phyloP scores from a whole-genome alignment of 129 eudicot genomes.

The Centaurea solstitialis region DNA sequence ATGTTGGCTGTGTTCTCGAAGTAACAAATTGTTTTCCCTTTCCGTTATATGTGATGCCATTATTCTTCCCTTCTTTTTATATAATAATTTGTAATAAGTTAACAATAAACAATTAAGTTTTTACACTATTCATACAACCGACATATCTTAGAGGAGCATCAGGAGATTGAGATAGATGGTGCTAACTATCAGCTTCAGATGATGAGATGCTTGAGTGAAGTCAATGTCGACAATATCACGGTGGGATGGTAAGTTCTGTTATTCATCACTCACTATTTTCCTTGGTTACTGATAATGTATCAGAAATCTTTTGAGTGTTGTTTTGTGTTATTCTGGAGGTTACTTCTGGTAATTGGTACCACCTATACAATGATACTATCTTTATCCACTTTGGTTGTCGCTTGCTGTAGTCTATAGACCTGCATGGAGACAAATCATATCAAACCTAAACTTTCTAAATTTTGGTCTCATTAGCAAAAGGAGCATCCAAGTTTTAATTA shows the following conservation, averaged over 20 bases:
- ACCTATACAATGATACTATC: too few relatives aligned
- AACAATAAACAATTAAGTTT: too few relatives aligned
- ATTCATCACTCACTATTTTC: neutral
- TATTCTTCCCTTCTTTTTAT: neutral
- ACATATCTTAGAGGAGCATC: conserved; percentile 87
- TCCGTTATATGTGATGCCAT: neutral
- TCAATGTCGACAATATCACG: conserved; percentile 95
- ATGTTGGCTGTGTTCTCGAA: conserved; percentile 98
- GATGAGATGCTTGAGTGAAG: conserved; percentile 99
- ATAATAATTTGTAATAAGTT: too few relatives aligned
- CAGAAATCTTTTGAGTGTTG: neutral
- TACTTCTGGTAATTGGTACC: too few relatives aligned
- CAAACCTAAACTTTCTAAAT: too few relatives aligned
- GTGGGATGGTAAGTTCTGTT: conserved; percentile 81
- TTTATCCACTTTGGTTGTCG: too few relatives aligned
- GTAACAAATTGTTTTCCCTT: conserved; percentile 88
- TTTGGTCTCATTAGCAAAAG: neutral
- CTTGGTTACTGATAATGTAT: neutral
- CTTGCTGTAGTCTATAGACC: neutral
- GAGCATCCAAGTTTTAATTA: too few relatives aligned
- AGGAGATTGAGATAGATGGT: conserved; percentile 94
- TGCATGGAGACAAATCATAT: neutral
- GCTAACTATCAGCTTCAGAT: conserved; percentile 99
- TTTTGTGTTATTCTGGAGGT: neutral
- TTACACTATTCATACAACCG: neutral